Base-by-base conservation (phyloP, 2,329 filamentous ascomycete species). In the Calonectria multiphialidica region DNA sequence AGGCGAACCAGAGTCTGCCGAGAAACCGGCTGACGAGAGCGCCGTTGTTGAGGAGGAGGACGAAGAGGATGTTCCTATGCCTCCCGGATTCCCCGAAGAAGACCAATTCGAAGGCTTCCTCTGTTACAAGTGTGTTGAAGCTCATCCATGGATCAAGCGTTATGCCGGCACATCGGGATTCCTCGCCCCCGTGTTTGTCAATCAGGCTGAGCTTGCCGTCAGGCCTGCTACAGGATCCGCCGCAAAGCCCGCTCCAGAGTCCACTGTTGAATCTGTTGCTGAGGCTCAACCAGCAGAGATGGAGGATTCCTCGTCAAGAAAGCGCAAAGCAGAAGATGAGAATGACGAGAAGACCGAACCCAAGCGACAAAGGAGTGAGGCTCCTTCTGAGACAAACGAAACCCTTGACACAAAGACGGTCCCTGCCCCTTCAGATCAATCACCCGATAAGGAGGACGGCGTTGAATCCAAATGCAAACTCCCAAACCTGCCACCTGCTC, bases 41-140 rank as follows among this genome's bases (percentile, higher is more conserved):
- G 21, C 81, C 76, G 2, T 76, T 5, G 82, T 81, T 0, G 83
- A 83, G 0, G 83, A 84, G 0, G 85, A 86, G 0, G 88, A 89
- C 0, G 89, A 90, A 0, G 90, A 91, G 6, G 90, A 92, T 5
- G 86, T 90, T 0, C 94, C 95, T 1, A 87, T 95, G 68, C 96
- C 96, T 0, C 91, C 93, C 0, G 95, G 95, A 1, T 99, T 99
- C 77, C 97, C 97, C 0, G 88, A 89, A 0, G 96, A 98, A 78
- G 95, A 98, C 33, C 92, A 93, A 35, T 99, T 99, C 76, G 95
- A 97, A 66, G 91, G 93, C 33, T 93, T 98, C 79, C 89, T 99
- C 44, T 99, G 97, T 86, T 98, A 97, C 87, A 97, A 98, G 81
- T 99, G 97, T 78, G 90, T 98, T 16, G 92, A 96, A 47, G 91